phyloP scores from a whole-genome alignment of 352 stramenopile species.

The Phytophthora nicotianae region DNA sequence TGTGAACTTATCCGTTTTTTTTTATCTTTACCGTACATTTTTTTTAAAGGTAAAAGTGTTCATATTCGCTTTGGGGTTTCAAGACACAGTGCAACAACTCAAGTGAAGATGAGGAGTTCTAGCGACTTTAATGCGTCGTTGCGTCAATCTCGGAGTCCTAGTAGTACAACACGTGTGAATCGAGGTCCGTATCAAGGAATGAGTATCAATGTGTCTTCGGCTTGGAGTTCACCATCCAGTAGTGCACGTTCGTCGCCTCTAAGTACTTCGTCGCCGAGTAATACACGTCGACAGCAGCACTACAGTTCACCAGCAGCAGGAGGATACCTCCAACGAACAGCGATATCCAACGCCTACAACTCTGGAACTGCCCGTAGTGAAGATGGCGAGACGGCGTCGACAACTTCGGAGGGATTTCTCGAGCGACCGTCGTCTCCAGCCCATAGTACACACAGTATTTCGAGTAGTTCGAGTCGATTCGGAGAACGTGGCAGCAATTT shows the following conservation, averaged over 20 bases:
- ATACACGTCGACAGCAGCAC: constrained; percentile 35
- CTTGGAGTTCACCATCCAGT: constrained; percentile 36
- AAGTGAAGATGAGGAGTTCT: constrained; percentile 33
- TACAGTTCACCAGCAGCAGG: constrained; percentile 20
- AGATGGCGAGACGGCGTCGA: constrained; percentile 69
- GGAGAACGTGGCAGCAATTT: constrained; percentile 81
- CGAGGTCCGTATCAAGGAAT: constrained; percentile 38
- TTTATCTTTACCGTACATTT: background rate
- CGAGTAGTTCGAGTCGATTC: constrained; percentile 40
- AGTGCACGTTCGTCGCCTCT: constrained; percentile 45
- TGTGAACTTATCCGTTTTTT: constrained; percentile 37
- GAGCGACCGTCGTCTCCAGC: constrained; percentile 48
- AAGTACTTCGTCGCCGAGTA: constrained; percentile 28
- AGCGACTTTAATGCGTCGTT: constrained; percentile 42
- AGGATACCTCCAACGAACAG: constrained; percentile 57
- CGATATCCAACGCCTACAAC: constrained; percentile 71
- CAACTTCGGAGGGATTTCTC: constrained; percentile 50
- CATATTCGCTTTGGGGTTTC: constrained; percentile 17
- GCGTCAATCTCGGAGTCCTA: constrained; percentile 33
- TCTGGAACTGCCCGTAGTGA: constrained; percentile 34
- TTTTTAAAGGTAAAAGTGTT: background rate
- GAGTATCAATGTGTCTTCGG: constrained; percentile 53
- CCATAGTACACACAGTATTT: constrained; percentile 42
- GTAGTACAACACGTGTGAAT: constrained; percentile 18
- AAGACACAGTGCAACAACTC: constrained; percentile 3